Conservation (phyloP, 1,284 basidiomycete genomes). For the Ustilago cynodontis region DNA sequence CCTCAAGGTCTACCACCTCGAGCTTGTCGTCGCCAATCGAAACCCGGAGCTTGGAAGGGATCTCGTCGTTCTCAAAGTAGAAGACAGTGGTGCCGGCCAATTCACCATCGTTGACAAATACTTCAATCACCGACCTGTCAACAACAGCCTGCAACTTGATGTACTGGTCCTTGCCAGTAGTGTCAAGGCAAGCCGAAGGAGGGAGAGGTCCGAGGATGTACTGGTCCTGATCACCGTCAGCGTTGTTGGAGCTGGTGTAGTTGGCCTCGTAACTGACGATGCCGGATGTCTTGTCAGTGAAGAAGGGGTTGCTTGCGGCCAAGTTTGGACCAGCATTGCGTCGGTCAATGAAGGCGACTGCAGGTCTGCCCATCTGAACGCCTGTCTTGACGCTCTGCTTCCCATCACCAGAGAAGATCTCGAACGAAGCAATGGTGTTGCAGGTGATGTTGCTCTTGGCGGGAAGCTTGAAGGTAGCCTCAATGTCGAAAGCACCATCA, state of each 20-base stretch:
- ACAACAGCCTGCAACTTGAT: constrained; percentile 58
- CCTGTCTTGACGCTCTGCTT: constrained; percentile 53
- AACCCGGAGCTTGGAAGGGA: constrained; percentile 38
- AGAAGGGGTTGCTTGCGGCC: constrained; percentile 65
- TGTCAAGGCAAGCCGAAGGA: constrained; percentile 22
- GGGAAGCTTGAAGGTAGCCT: constrained; percentile 61
- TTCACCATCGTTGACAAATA: constrained; percentile 67
- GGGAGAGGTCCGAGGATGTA: constrained; percentile 39
- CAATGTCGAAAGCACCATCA: constrained; percentile 68
- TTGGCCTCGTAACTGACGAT: constrained; percentile 47
- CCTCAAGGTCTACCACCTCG: constrained; percentile 35
- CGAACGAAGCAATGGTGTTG: constrained; percentile 47
- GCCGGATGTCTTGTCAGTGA: constrained; percentile 66
- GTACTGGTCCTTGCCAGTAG: constrained; percentile 26
- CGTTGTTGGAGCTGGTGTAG: constrained; percentile 25
- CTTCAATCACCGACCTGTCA: constrained; percentile 68
- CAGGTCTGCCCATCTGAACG: constrained; percentile 61
- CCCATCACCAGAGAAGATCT: constrained; percentile 35
- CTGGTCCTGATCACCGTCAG: constrained; percentile 15
- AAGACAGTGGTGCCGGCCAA: constrained; percentile 48
- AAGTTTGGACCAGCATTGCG: constrained; percentile 63
- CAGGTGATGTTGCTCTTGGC: constrained; percentile 38
- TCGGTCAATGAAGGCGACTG: constrained; percentile 68
- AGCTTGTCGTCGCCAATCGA: constrained; percentile 51
- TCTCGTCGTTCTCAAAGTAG: constrained; percentile 55